A percentile compares a stretch with the other conserved stretches of the same genome.
Evolutionary conservation across 1,139 yeast species (phyloP).

Genomic region (Suhomyces chickasaworum): DNA sequence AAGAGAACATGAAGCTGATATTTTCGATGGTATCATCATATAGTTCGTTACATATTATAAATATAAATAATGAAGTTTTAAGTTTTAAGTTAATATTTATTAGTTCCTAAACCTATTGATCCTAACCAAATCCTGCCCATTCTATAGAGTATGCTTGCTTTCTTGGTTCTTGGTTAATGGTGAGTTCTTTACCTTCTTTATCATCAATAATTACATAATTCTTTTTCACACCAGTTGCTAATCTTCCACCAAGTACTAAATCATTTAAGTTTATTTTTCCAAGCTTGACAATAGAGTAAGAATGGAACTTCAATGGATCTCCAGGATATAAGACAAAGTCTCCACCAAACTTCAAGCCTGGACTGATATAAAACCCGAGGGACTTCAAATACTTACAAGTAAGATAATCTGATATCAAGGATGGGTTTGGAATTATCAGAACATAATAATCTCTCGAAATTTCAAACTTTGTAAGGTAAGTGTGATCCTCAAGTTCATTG

Average conservation of each 20-base stretch:
- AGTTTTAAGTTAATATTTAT: neutral
- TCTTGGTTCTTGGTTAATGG: constrained; percentile 14
- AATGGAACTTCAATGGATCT: constrained; percentile 87
- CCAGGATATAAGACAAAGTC: constrained; percentile 91
- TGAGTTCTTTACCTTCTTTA: constrained; percentile 11
- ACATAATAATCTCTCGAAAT: constrained; percentile 1
- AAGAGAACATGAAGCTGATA: constrained; percentile 62
- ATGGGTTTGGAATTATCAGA: neutral
- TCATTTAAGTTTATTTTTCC: constrained; percentile 53
- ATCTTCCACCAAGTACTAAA: constrained; percentile 78
- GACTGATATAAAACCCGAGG: constrained; percentile 60
- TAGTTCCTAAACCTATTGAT: neutral
- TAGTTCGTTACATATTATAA: neutral
- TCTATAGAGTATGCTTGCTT: constrained; percentile 60
- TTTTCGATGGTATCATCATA: constrained; percentile 48
- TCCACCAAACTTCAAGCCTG: constrained; percentile 92
- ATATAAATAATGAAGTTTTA: neutral
- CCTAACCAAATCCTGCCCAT: constrained; percentile 80
- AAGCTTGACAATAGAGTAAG: constrained; percentile 75
- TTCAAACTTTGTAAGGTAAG: neutral
- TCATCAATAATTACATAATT: constrained; percentile 69
- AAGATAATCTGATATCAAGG: constrained; percentile 12
- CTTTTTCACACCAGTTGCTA: constrained; percentile 92
- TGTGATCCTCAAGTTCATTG: neutral
- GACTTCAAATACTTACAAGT: constrained; percentile 40